These are phyloP conservation scores for Papiliotrema nemorosa DNA, from an alignment of 1,284 basidiomycete species.

Conservation along the genomic window DNA sequence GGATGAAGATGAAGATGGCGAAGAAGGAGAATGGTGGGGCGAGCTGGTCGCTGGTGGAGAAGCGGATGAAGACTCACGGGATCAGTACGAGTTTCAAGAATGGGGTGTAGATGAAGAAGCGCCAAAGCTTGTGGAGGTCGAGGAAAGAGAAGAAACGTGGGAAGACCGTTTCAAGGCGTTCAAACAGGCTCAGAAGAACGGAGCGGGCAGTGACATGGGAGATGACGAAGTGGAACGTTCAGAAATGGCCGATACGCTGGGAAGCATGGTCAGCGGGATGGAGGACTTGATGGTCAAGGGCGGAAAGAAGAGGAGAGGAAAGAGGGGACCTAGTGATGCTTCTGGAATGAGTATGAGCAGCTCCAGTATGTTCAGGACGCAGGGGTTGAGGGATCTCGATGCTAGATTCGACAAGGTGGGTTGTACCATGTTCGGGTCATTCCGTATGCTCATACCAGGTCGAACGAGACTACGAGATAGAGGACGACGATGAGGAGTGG, in stretches of 20 bases:
- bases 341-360: conserved; percentile 96
- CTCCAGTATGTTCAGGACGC: conserved; percentile 90
- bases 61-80: conserved; percentile 48
- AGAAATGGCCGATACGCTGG: conserved; percentile 77
- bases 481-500: conserved; percentile 55
- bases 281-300: conserved; percentile 60
- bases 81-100: conserved; percentile 67
- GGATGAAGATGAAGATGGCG: conserved; percentile 56
- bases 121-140: conserved; percentile 31
- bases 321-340: conserved; percentile 68
- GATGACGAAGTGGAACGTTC: conserved; percentile 53
- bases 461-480: conserved; percentile 70
- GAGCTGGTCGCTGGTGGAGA: conserved; percentile 55
- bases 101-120: conserved; percentile 51
- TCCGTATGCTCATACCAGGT: conserved; percentile 52
- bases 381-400: conserved; percentile 81
- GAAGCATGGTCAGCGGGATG: conserved; percentile 64
- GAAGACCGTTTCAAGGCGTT: conserved; percentile 73
- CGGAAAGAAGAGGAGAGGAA: conserved; percentile 65
- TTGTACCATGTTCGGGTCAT: background rate
- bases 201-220: conserved; percentile 18
- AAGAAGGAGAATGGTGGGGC: conserved; percentile 41
- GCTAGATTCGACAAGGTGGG: conserved; percentile 88
- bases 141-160: conserved; percentile 56
- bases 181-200: conserved; percentile 50